phyloP scores from a whole-genome alignment of 805 yeast species.

The Saccharomycopsis lassenensis region DNA sequence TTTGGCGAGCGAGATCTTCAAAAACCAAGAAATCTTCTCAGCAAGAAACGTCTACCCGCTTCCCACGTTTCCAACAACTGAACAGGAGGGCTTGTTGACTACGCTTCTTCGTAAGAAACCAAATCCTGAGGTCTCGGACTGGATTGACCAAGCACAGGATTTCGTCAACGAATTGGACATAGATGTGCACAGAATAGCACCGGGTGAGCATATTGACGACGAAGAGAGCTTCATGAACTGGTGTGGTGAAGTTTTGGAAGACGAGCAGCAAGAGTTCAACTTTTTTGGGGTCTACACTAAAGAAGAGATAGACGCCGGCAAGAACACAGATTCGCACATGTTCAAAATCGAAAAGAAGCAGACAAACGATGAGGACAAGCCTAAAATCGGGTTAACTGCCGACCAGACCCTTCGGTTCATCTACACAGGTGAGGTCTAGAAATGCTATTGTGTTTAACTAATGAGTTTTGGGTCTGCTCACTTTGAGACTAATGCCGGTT shows the following conservation, averaged over 20 bases:
- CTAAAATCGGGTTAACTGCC: constrained; percentile 8
- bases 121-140: constrained; percentile 80
- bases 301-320: constrained; percentile 14
- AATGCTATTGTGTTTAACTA: too few relatives aligned
- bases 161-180: constrained; percentile 8
- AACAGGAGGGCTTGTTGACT: constrained; percentile 72
- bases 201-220: constrained; percentile 1
- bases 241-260: constrained; percentile 11
- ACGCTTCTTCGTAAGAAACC: constrained; percentile 81
- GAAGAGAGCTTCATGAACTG: constrained; percentile 8
- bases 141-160: constrained; percentile 46
- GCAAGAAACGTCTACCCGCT: constrained; percentile 75
- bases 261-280: constrained; percentile 9
- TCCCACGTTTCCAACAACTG: constrained; percentile 73
- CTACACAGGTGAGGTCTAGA: constrained; percentile 16
- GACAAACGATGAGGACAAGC: constrained; percentile 1
- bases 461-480: too few relatives aligned
- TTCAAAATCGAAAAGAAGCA: constrained; percentile 9
- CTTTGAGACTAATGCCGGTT: too few relatives aligned
- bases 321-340: constrained; percentile 3
- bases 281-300: constrained; percentile 17
- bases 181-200: constrained; percentile 1
- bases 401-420: constrained; percentile 14
- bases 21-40: constrained; percentile 46
- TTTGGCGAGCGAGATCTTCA: constrained; percentile 57